A percentile compares a stretch with the other conserved stretches of the same genome.
phyloP scores from a whole-genome alignment of 352 stramenopile genomes.

The Pilasporangium apinafurcum region DNA sequence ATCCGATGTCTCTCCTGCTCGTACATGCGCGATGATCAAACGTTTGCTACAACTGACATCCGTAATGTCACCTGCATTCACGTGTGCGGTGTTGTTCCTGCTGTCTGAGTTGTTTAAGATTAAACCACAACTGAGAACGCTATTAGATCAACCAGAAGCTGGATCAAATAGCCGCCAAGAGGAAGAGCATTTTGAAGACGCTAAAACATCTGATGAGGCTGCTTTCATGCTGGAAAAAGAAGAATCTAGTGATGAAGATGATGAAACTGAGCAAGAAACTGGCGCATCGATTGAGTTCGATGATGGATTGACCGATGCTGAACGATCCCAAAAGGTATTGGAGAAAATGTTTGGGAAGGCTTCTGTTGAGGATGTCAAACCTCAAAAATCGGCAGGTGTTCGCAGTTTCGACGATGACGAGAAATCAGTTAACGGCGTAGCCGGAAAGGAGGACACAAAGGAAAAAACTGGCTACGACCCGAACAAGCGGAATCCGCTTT shows the following conservation, averaged over 20 bases:
- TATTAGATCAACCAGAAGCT: conserved; percentile 63
- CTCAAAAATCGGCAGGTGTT: conserved; percentile 1
- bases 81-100: conserved; percentile 93
- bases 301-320: conserved; percentile 41
- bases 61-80: conserved; percentile 82
- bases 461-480: conserved; percentile 61
- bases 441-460: conserved; percentile 6
- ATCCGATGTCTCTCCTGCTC: conserved; percentile 80
- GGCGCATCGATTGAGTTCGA: conserved; percentile 13
- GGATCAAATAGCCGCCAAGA: conserved; percentile 10
- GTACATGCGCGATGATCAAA: conserved; percentile 93
- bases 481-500: conserved; percentile 86
- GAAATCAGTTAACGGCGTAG: neutral
- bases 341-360: conserved; percentile 60
- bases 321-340: conserved; percentile 47
- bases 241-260: conserved; percentile 18
- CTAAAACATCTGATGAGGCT: conserved; percentile 19
- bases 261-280: conserved; percentile 12
- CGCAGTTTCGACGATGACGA: conserved; percentile 39
- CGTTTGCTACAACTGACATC: conserved; percentile 83
- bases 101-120: conserved; percentile 92
- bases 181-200: conserved; percentile 57
- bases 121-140: conserved; percentile 64
- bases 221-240: conserved; percentile 34
- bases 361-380: conserved; percentile 6